Evolutionary conservation across 768 basidiomycete genomes (phyloP).

Genomic region (Naematelia aurantialba): DNA sequence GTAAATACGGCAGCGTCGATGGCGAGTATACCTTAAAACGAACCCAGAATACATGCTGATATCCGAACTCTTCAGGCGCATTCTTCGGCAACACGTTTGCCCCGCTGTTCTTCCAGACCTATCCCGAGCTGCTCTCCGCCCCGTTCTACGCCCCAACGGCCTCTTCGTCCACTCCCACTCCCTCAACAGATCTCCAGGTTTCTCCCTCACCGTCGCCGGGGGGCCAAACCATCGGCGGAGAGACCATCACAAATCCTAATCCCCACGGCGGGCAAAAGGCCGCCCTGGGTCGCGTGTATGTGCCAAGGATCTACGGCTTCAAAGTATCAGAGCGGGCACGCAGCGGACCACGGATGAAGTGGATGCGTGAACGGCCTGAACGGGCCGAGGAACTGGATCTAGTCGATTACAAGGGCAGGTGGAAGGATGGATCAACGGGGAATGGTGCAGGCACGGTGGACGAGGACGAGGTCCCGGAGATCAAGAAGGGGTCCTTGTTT

Average conservation of each 20-base stretch:
- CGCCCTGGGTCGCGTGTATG: slow-evolving; percentile 79
- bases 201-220: slow-evolving; percentile 13
- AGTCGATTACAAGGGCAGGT: slow-evolving; percentile 86
- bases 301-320: slow-evolving; percentile 93
- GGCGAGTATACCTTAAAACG: slow-evolving; percentile 57
- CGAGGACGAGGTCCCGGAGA: slow-evolving; percentile 8
- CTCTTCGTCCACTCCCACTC: slow-evolving; percentile 13
- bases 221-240: slow-evolving; percentile 16
- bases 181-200: slow-evolving; percentile 8
- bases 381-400: slow-evolving; percentile 72
- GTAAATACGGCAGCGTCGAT: slow-evolving; percentile 91
- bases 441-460: slow-evolving; percentile 9
- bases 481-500: slow-evolving; percentile 37
- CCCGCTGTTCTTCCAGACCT: slow-evolving; percentile 96
- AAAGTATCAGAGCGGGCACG: slow-evolving; percentile 92
- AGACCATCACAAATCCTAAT: slow-evolving; percentile 79
- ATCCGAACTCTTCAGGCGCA: slow-evolving; percentile 61
- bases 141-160: slow-evolving; percentile 68
- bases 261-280: slow-evolving; percentile 66
- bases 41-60: too few species aligned
- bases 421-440: slow-evolving; percentile 59
- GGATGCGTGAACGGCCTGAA: slow-evolving; percentile 84
- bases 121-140: slow-evolving; percentile 88
- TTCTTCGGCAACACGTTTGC: slow-evolving; percentile 99
- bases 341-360: slow-evolving; percentile 93